phyloP scores from a whole-genome alignment of 768 basidiomycete genomes.

The Psilocybe sp. region DNA sequence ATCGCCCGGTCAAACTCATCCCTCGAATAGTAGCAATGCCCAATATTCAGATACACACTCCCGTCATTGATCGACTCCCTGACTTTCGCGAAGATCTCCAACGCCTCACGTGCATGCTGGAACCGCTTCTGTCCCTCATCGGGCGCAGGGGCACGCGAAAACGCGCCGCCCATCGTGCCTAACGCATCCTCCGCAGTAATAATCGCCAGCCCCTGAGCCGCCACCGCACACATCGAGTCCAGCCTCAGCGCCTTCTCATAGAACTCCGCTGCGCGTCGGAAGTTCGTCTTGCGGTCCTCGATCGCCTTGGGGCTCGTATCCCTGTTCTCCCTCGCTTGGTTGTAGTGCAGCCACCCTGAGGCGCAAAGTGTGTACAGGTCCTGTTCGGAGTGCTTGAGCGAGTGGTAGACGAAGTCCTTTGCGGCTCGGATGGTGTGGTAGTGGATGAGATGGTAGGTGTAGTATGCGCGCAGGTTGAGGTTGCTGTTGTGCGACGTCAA shows the following conservation, averaged over 20 bases:
- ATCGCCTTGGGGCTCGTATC: constrained; percentile 54
- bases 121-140: constrained; percentile 68
- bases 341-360: constrained; percentile 81
- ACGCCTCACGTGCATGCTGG: constrained; percentile 80
- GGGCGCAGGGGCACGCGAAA: constrained; percentile 38
- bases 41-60: constrained; percentile 93
- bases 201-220: constrained; percentile 94
- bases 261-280: constrained; percentile 82
- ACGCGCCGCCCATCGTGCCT: constrained; percentile 57
- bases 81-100: constrained; percentile 88
- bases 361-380: constrained; percentile 93
- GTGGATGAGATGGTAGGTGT: constrained; percentile 89
- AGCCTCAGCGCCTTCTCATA: constrained; percentile 88
- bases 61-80: constrained; percentile 80
- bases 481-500: constrained; percentile 74
- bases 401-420: constrained; percentile 86
- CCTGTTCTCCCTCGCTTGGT: constrained; percentile 81
- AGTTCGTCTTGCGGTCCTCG: constrained; percentile 75
- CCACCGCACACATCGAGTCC: constrained; percentile 85
- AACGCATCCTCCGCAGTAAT: constrained; percentile 90
- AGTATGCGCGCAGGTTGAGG: constrained; percentile 88
- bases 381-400: constrained; percentile 82
- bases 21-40: constrained; percentile 88
- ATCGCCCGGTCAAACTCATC: constrained; percentile 97
- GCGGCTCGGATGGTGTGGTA: constrained; percentile 68